phyloP scores from a whole-genome alignment of 352 stramenopile genomes.

The Phytophthora aleatoria region DNA sequence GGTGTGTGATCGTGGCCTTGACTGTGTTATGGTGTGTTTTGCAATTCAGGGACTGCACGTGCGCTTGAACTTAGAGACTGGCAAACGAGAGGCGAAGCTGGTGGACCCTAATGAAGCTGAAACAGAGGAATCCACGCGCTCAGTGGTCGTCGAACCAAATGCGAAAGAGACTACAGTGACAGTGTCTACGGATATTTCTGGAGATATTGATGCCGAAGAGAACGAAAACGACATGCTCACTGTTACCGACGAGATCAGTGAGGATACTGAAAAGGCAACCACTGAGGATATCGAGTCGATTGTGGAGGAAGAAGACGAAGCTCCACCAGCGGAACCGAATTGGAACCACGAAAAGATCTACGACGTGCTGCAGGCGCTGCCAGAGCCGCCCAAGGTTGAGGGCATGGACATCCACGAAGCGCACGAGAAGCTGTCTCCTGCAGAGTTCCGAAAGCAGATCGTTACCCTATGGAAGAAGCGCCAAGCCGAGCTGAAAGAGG shows the following conservation, averaged over 20 bases:
- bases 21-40: conserved; percentile 6
- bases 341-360: conserved; percentile 91
- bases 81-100: conserved; percentile 86
- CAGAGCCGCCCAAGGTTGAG: conserved; percentile 71
- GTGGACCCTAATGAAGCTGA: conserved; percentile 47
- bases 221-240: conserved; percentile 27
- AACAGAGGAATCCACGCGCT: conserved; percentile 38
- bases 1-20: conserved; percentile 2
- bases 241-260: conserved; percentile 21
- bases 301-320: conserved; percentile 31
- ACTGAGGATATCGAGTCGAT: neutral
- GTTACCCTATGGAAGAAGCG: conserved; percentile 83
- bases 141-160: conserved; percentile 38
- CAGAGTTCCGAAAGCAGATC: conserved; percentile 78
- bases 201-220: conserved; percentile 45
- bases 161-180: conserved; percentile 53
- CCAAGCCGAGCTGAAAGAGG: conserved; percentile 81
- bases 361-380: conserved; percentile 76
- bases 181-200: conserved; percentile 56
- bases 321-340: conserved; percentile 52
- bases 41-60: conserved; percentile 78
- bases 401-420: conserved; percentile 83
- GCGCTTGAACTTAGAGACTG: conserved; percentile 81
- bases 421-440: conserved; percentile 62
- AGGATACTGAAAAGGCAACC: neutral